A percentile compares a stretch with the other conserved stretches of the same genome.
Evolutionary conservation across 2,329 filamentous ascomycete genomes (phyloP).

Genomic region (Cordyceps pruinosa): DNA sequence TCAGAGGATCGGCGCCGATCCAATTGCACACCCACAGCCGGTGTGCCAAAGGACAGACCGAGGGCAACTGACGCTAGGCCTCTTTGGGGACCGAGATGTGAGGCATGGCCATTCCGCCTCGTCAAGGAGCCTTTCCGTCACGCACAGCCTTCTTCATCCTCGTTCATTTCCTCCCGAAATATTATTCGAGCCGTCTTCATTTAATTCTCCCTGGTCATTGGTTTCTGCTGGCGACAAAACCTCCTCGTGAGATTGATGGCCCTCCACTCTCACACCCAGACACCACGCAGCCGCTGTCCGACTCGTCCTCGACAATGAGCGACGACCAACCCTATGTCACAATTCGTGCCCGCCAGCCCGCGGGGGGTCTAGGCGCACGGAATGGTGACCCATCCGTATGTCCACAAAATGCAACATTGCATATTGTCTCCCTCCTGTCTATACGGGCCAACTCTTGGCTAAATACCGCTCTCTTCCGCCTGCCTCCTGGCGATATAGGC

Average conservation of each 20-base stretch:
- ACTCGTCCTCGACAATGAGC: conserved; percentile 26
- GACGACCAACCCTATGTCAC: conserved; percentile 45
- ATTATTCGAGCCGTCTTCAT: neutral
- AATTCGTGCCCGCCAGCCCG: conserved; percentile 42
- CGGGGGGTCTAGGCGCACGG: conserved; percentile 38
- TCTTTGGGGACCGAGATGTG: conserved; percentile 28
- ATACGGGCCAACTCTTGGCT: neutral
- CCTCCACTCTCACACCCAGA: neutral
- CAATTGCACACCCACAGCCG: conserved; percentile 10
- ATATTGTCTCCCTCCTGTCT: neutral
- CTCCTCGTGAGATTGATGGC: neutral
- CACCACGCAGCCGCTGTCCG: neutral
- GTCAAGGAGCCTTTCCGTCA: neutral
- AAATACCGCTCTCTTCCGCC: conserved; percentile 8
- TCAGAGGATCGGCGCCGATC: neutral
- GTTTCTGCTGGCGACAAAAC: neutral
- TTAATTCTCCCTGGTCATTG: neutral
- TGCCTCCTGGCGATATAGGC: neutral
- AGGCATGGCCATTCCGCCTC: conserved; percentile 1
- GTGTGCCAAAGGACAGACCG: conserved; percentile 13
- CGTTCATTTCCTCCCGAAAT: neutral
- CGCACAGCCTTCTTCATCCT: neutral
- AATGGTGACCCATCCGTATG: conserved; percentile 44
- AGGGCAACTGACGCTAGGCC: conserved; percentile 22
- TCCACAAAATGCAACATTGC: conserved; percentile 16